These are phyloP conservation scores for Austroboletus niveus DNA, from an alignment of 1,284 basidiomycete species.

Conservation along the genomic window DNA sequence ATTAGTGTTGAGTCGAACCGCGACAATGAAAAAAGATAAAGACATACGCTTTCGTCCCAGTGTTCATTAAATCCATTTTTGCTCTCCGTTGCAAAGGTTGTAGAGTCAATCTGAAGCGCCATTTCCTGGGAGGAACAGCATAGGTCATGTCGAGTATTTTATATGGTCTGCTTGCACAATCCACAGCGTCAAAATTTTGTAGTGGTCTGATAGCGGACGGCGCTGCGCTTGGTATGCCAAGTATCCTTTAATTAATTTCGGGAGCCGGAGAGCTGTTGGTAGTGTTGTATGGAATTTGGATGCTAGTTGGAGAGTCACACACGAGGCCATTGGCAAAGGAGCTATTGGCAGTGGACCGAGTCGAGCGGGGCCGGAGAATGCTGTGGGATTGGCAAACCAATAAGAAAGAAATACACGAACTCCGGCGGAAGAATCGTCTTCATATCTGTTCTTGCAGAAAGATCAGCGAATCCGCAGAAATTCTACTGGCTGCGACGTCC, in stretches of 20 bases:
- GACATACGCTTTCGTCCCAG: not conserved
- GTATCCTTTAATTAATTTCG: not conserved
- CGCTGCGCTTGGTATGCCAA: not conserved
- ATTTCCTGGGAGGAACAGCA: not conserved
- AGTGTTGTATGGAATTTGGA: not conserved
- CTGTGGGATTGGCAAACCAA: not conserved
- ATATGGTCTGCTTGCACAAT: slow-evolving; percentile 2
- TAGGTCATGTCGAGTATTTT: slow-evolving; percentile 3
- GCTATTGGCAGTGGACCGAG: not conserved
- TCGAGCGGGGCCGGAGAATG: not conserved
- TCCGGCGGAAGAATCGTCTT: not conserved
- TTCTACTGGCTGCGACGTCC: not conserved
- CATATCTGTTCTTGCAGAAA: not conserved
- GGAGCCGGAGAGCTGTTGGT: not conserved
- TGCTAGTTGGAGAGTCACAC: not conserved
- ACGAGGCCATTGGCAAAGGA: slow-evolving; percentile 7
- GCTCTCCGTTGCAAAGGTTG: not conserved
- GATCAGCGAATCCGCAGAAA: not conserved
- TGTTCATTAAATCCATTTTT: not conserved
- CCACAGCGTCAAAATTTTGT: slow-evolving; percentile 3
- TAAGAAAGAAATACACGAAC: not conserved
- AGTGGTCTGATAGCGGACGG: not conserved
- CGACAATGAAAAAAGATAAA: not conserved
- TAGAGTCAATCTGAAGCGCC: not conserved
- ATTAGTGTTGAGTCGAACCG: not conserved